A percentile compares a stretch with the other conserved stretches of the same genome.
Conservation (phyloP, 2,329 filamentous ascomycete genomes). For the Colletotrichum karsti region DNA sequence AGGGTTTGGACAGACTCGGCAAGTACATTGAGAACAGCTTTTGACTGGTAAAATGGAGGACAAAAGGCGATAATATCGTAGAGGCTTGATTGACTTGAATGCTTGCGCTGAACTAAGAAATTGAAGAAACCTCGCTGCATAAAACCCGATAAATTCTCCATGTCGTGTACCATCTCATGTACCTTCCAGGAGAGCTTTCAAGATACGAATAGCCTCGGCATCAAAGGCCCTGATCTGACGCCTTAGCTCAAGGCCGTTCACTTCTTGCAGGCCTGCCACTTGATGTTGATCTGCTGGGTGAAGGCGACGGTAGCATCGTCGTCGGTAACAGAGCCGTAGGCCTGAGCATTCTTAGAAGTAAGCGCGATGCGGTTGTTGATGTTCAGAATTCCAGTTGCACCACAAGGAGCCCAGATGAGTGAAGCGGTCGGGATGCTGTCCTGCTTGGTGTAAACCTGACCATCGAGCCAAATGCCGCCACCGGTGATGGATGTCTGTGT, state of each 20-base stretch:
- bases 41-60: too few species aligned
- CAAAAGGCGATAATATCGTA: too few species aligned
- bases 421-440: constrained; percentile 53
- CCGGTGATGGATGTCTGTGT: constrained; percentile 52
- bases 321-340: constrained; percentile 46
- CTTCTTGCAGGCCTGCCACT: constrained; percentile 36
- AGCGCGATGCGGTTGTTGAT: constrained; percentile 49
- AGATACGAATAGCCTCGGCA: too few species aligned
- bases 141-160: too few species aligned
- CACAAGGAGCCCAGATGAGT: constrained; percentile 55
- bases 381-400: constrained; percentile 53
- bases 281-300: constrained; percentile 47
- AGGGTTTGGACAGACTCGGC: constrained; percentile 64
- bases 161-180: too few species aligned
- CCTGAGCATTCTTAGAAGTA: constrained; percentile 39
- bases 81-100: constrained; percentile 41
- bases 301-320: constrained; percentile 49
- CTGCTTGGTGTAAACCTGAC: constrained; percentile 56
- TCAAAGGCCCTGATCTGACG: neutral
- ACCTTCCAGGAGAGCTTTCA: too few species aligned
- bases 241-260: neutral
- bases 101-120: constrained; percentile 1
- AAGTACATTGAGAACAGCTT: constrained; percentile 42
- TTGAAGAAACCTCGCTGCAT: too few species aligned
- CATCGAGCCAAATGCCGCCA: constrained; percentile 49